A percentile compares a stretch with the other conserved stretches of the same genome.
These are phyloP conservation scores for Hydrangea macrophylla DNA, from an alignment of 148 eudicot species.

Conservation along the genomic window DNA sequence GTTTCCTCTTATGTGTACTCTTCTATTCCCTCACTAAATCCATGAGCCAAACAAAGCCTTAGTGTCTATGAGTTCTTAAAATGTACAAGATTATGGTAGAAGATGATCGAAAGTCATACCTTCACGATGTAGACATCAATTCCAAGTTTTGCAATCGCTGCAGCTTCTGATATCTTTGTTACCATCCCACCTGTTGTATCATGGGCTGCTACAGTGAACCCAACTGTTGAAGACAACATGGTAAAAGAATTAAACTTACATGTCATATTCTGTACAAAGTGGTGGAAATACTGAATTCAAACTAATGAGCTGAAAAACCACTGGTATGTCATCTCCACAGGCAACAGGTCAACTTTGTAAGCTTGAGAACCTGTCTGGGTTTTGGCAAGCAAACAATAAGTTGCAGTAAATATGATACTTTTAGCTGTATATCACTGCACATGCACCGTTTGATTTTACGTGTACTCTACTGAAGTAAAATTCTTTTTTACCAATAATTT, in stretches of 20 bases:
- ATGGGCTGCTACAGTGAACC: constrained; percentile 81
- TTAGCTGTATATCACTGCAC: too few relatives aligned
- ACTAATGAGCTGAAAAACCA: not conserved
- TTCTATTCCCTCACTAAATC: too few relatives aligned
- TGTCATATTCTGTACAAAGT: not conserved
- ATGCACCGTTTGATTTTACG: too few relatives aligned
- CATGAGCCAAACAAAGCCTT: not conserved
- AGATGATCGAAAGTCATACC: constrained; percentile 31
- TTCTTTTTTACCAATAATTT: too few relatives aligned
- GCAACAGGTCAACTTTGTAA: not conserved
- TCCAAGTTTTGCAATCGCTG: constrained; percentile 84
- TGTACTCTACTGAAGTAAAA: too few relatives aligned
- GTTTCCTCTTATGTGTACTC: too few relatives aligned
- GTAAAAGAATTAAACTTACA: not conserved
- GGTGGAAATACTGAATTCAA: not conserved
- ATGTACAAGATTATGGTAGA: not conserved
- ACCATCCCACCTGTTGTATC: constrained; percentile 98
- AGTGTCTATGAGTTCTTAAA: not conserved
- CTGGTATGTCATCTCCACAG: not conserved
- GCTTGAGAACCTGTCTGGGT: not conserved
- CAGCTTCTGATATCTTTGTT: constrained; percentile 90
- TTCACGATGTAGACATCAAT: constrained; percentile 89
- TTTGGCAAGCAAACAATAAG: too few relatives aligned
- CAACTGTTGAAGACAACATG: constrained; percentile 46
- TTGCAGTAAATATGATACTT: too few relatives aligned